These are phyloP conservation scores for Phytophthora capsici DNA, from an alignment of 352 stramenopile species.

Conservation along the genomic window DNA sequence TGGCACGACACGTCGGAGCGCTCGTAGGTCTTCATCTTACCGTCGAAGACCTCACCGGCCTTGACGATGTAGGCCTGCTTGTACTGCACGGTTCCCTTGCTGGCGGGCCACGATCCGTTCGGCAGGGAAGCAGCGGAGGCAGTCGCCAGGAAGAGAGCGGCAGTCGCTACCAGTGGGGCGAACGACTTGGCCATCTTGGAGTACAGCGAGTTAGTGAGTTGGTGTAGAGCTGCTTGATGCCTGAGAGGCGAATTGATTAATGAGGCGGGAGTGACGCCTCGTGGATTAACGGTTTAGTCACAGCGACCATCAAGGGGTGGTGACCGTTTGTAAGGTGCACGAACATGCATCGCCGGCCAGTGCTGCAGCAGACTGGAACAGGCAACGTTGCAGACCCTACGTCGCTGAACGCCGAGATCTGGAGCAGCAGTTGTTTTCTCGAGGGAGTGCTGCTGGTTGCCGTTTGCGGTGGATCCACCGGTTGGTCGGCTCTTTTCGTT, in stretches of 20 bases:
- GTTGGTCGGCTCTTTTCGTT: too few relatives aligned
- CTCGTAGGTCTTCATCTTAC: background rate
- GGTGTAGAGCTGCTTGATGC: background rate
- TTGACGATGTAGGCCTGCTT: constrained; percentile 10
- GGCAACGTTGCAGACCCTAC: background rate
- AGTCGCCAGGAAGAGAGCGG: constrained; percentile 9
- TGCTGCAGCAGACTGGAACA: background rate
- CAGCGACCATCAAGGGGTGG: constrained; percentile 8
- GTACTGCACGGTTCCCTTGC: constrained; percentile 21
- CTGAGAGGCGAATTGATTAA: background rate
- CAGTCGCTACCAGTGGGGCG: constrained; percentile 4
- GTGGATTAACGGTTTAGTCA: constrained; percentile 1
- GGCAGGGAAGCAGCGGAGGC: constrained; percentile 21
- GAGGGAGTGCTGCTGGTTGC: background rate
- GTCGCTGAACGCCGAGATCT: background rate
- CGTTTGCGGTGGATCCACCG: background rate
- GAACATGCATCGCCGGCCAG: background rate
- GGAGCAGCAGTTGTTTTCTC: background rate
- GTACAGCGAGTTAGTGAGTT: background rate
- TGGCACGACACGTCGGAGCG: background rate
- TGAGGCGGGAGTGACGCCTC: background rate
- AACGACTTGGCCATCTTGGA: constrained; percentile 17
- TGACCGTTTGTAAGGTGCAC: constrained; percentile 3
- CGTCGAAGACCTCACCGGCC: constrained; percentile 13
- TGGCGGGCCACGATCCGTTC: constrained; percentile 21